Base-by-base conservation (phyloP, 2,329 filamentous ascomycete species). In the Diaporthe sp. region DNA sequence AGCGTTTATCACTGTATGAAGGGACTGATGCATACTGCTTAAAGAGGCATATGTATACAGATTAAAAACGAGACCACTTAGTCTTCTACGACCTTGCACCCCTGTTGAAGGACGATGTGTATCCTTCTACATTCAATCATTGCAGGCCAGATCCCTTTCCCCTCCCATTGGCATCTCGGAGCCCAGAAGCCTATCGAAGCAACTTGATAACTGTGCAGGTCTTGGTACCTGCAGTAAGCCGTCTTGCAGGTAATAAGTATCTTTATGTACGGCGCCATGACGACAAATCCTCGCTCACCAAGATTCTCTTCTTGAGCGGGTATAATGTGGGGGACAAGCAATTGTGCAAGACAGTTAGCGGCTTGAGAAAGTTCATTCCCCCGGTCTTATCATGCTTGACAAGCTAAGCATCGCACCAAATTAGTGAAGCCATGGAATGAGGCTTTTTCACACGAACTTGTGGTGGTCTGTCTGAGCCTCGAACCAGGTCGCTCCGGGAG, bases 361-460 rank as follows among this genome's bases (percentile, higher is more conserved):
- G 65, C 65, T 68, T 53, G 31, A 68, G 46, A 68, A 68, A 53
- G 46, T 53, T 68, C 65, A 8, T 7, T 68, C 22, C 55, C 65
- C 46, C 22, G 31, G 34, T 39, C 34, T 53, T 68, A 68, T 68
- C 46, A 34, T 39, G 49, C 65, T 68, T 68, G 34, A 53, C 34
- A 53, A 68, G 65, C 65, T 68, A 68, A 68, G 65, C 65, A 42
- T 68, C 34, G 46, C 46, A 19, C 65, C 65, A 68, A 68, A 39
- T 53, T 68, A 42, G 65, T 37, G 65, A 68, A 22, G 46, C 65
- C 31, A 28, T 68, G 46, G n/a, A 42, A 53, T 53, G 65, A 53
- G 46, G 65, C 46, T 53, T 53, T 68, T 51, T 51, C 12, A 17
- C 15, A 10, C 44, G 28, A 34, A 49, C 44, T 51, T 17, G 9